These are phyloP conservation scores for Kluyveromyces wickerhamii DNA, from an alignment of 805 yeast species.

Conservation along the genomic window DNA sequence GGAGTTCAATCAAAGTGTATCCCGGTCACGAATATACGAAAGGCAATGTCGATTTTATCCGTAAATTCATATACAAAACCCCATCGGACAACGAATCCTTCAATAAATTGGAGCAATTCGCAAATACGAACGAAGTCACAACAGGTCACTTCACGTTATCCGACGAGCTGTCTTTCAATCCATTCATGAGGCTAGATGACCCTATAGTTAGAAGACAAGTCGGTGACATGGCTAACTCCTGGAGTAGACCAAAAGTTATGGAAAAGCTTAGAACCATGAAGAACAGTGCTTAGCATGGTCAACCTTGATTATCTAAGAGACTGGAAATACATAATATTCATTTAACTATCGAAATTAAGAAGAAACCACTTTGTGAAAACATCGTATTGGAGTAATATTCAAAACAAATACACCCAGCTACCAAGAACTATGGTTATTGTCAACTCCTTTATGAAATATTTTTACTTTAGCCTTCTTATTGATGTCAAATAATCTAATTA, in stretches of 20 bases:
- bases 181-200: constrained; percentile 77
- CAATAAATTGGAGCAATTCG: constrained; percentile 42
- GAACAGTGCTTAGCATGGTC: constrained; percentile 39
- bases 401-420: no score
- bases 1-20: constrained; percentile 51
- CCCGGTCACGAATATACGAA: constrained; percentile 97
- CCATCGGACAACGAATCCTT: constrained; percentile 39
- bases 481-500: no score
- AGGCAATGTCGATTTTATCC: constrained; percentile 71
- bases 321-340: neutral
- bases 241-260: constrained; percentile 51
- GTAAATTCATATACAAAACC: constrained; percentile 46
- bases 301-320: no score
- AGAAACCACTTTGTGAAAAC: no score
- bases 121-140: constrained; percentile 54
- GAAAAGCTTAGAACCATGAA: constrained; percentile 66
- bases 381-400: no score
- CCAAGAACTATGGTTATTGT: no score
- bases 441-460: no score
- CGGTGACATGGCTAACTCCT: constrained; percentile 36
- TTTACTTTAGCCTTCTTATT: no score
- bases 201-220: constrained; percentile 52
- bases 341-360: neutral
- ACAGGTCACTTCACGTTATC: constrained; percentile 79
- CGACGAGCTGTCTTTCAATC: constrained; percentile 78